Base-by-base conservation (phyloP, 1,139 yeast genomes). In the Yamadazyma mexicana region DNA sequence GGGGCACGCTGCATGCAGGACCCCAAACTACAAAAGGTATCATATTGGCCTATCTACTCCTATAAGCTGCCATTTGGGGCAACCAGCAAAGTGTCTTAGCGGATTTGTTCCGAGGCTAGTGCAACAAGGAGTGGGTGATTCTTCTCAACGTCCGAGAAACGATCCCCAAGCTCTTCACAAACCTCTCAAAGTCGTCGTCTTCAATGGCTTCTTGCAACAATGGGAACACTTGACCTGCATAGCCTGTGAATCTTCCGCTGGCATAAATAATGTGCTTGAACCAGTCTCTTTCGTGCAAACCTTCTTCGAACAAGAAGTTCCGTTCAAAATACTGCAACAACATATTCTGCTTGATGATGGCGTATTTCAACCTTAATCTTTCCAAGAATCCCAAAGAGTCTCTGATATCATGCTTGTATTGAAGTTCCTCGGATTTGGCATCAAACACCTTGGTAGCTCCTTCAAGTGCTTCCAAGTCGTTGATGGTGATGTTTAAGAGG, bases 221-320 rank as follows among this genome's bases (percentile, higher is more conserved):
- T 1, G 96, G 96, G 47, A 85, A 72, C 15, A 82, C 77, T 52
- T 84, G 89, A 1, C 95, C 95, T 16, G 87, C 84, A 54, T 88
- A 88, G 1, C 96, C 96, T 2, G 95, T 85, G 60, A 73, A 82
- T 55, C 94, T 71, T 3, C 95, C 95, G 39, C 92, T 81, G 2
- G 95, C 95, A 59, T 75, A 87, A 3, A 87, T 79, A 46, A 86
- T 74, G 62, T 89, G 96, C 63, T 83, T 87, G 66, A 83, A 89
- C 95, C 96, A 88, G n/a, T 75, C 67, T 54, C 96, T 75, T 27
- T 68, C 69, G 47, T 70, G 62, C 39, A 88, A 74, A 3, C 96
- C 96, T 3, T 74, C 64, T 23, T 73, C 66, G 54, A 77, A 68
- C 40, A 86, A 61, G 61, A 88, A 86, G 46, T 71, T 65, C 52